Evolutionary conservation across 352 stramenopile species (phyloP).

Genomic region (Globisporangium mamillatum): DNA sequence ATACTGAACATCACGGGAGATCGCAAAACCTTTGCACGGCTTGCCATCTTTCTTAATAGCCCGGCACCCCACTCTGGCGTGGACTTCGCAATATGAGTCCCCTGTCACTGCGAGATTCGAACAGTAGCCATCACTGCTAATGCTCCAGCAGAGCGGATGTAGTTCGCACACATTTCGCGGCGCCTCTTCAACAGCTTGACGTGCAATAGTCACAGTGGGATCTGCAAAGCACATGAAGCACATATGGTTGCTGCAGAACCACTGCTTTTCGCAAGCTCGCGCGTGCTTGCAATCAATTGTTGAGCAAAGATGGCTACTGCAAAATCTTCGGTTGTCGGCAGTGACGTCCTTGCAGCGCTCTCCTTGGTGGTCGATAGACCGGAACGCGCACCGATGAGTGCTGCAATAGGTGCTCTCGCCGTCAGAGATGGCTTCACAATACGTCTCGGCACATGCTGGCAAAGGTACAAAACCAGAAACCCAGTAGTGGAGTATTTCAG

Average conservation of each 20-base stretch:
- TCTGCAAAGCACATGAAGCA: constrained; percentile 55
- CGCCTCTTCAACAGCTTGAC: constrained; percentile 31
- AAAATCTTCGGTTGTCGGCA: constrained; percentile 35
- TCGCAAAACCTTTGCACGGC: constrained; percentile 32
- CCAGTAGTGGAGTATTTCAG: constrained; percentile 61
- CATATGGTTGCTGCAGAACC: constrained; percentile 47
- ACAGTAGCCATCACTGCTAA: constrained; percentile 31
- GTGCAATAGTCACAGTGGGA: constrained; percentile 14
- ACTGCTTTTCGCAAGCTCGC: constrained; percentile 25
- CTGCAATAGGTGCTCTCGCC: constrained; percentile 21
- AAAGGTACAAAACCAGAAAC: constrained; percentile 49
- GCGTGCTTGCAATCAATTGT: constrained; percentile 35
- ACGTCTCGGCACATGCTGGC: constrained; percentile 29
- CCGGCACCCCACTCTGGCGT: constrained; percentile 18
- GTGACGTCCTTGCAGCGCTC: constrained; percentile 30
- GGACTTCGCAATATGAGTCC: constrained; percentile 42
- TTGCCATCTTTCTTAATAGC: constrained; percentile 29
- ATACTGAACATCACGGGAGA: constrained; percentile 29
- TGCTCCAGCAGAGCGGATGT: constrained; percentile 52
- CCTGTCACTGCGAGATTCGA: constrained; percentile 27
- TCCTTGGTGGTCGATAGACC: neutral
- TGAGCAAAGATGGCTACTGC: constrained; percentile 40
- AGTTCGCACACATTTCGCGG: constrained; percentile 52
- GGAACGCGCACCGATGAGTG: constrained; percentile 25
- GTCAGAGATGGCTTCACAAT: constrained; percentile 35